These are phyloP conservation scores for Odonthalia washingtoniensis DNA, from an alignment of 31 red algal genomes.

Conservation along the genomic window DNA sequence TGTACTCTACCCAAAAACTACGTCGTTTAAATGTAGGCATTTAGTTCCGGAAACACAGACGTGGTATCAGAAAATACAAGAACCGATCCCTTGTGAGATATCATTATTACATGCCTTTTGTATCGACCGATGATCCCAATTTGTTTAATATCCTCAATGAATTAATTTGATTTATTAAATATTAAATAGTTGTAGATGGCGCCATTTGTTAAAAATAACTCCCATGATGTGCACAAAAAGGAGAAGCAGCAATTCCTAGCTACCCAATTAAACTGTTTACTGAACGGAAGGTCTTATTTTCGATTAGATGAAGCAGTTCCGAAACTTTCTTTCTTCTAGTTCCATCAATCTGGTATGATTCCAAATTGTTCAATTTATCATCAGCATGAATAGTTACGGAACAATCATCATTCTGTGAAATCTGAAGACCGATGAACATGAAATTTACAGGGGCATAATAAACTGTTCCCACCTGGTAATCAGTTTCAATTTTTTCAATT, in stretches of 20 bases:
- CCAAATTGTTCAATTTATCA: neutral
- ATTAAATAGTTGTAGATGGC: neutral
- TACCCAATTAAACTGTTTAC: constrained; percentile 9
- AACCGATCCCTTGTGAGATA: too few species aligned
- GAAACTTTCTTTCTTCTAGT: constrained; percentile 8
- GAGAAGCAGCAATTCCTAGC: neutral
- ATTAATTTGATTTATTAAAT: too few species aligned
- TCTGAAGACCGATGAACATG: neutral
- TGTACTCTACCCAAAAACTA: too few species aligned
- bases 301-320: too few species aligned
- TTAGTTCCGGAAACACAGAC: too few species aligned
- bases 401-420: neutral
- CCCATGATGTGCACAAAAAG: neutral
- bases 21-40: too few species aligned
- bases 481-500: neutral
- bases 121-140: too few species aligned
- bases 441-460: neutral
- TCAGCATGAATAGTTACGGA: constrained; percentile 2
- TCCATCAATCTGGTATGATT: neutral
- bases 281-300: neutral
- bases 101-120: too few species aligned
- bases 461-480: neutral
- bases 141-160: too few species aligned
- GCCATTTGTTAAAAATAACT: neutral
- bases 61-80: too few species aligned